Evolutionary conservation across 1,284 basidiomycete species (phyloP), one percentile per base, ranked within the genome.

Genomic region (Coniferiporia weirii): DNA sequence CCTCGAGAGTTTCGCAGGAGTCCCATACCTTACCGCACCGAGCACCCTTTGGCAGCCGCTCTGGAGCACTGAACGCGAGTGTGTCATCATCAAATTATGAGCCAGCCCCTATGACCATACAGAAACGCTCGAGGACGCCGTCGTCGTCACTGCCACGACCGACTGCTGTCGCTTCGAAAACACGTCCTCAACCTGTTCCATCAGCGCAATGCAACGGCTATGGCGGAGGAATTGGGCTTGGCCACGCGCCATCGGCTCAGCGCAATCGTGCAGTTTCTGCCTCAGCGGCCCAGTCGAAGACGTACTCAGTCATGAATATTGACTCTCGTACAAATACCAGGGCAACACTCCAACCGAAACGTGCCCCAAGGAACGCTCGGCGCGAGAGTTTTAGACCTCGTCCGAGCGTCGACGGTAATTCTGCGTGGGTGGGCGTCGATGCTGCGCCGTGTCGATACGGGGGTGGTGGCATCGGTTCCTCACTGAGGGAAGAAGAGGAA

Each of bases 301-400:
- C 47, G 5, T 35, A 20, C 19, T 27, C 46, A 15, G 10, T 40
- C 34, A 50, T 35, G 40, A 20, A 36, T 22, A 32, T 17, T 10
- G 52, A 27, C 22, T 38, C 44, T 44, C 38, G 20, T 48, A 8
- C 19, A 10, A 45, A 45, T 3, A 12, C 51, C 9, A 17, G 40
- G 4, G 35, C 68, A 17, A 55, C 57, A 17, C 71, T n/a, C 51
- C 64, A 50, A 50, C 65, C 70, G 20, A 69, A 68, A 54, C 70
- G 68, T 49, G 47, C 51, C 38, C 48, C 38, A 15, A 20, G 59
- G 54, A 56, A 57, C 49, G 52, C 54, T 36, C 46, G 61, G 59
- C 76, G 85, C 63, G 89, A 91, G 73, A 91, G 89, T 69, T 91
- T 91, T 70, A 86, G 82, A 68, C 89, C 89, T 8, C 75, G 89